These are phyloP conservation scores for Backusella westeae DNA, from an alignment of 192 early-diverging fungal species.

Conservation along the genomic window DNA sequence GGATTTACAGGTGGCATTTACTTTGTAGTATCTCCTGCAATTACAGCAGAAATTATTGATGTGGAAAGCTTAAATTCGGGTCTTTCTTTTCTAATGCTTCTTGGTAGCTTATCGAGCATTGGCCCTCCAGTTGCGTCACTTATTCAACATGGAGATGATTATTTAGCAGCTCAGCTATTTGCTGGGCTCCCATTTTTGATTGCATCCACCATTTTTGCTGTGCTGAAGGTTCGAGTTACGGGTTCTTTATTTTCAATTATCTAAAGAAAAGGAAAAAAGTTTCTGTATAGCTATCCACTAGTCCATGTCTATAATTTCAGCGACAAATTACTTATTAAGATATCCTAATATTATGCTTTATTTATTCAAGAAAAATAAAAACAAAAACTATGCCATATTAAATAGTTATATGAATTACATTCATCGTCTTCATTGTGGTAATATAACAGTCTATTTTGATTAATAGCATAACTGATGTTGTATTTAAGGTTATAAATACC, in stretches of 20 bases:
- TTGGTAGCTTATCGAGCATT: neutral
- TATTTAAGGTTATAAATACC: too few species aligned
- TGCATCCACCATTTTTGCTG: slow-evolving; percentile 7
- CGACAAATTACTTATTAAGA: too few species aligned
- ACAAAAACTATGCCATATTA: too few species aligned
- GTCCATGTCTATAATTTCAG: too few species aligned
- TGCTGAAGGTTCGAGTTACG: slow-evolving; percentile 14
- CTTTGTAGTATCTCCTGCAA: slow-evolving; percentile 23
- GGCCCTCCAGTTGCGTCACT: slow-evolving; percentile 19
- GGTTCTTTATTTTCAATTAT: slow-evolving; percentile 8
- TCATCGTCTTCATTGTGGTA: too few species aligned
- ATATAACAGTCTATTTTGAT: too few species aligned
- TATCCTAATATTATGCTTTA: too few species aligned
- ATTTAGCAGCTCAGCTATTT: slow-evolving; percentile 25
- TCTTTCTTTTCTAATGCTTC: slow-evolving; percentile 17
- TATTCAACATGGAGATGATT: slow-evolving; percentile 4
- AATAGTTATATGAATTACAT: too few species aligned
- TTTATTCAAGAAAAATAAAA: too few species aligned
- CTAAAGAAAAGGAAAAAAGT: neutral
- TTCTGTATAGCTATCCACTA: too few species aligned
- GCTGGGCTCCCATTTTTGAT: slow-evolving; percentile 12
- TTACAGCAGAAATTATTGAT: slow-evolving; percentile 27
- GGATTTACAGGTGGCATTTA: slow-evolving; percentile 24
- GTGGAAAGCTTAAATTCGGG: slow-evolving; percentile 10
- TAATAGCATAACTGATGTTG: too few species aligned